Base-by-base conservation (phyloP, 176 grass and related monocot species). In the Musa itinerans region DNA sequence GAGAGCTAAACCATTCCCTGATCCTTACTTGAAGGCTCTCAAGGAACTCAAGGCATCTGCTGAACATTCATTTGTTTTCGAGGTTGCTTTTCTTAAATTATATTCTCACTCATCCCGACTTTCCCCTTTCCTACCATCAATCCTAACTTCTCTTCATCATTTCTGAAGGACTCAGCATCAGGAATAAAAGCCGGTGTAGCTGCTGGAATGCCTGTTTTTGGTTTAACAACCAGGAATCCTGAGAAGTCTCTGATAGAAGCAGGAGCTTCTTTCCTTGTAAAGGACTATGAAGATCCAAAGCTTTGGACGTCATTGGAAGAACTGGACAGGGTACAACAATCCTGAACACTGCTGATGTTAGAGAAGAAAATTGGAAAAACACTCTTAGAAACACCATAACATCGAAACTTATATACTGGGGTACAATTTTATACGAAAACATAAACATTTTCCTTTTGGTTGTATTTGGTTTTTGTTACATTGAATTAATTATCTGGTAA, bases 121-220 rank as follows among this genome's bases (percentile, higher is more conserved):
- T 76, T 48, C 3, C 17, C 2, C 5, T 15, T 11, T 78, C 23
- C 7, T 57, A 5, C 0, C 29, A 17, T 64, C 21, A 13, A 61
- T 17, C 0, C 9, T 77, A 26, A 54, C 1, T 48, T 71, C 53
- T 65, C 79, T 22, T 13, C 19, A 0, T 50, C 52, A 11, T 74
- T 82, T 57, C 25, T 82, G 0, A 52, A 99, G 95, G 95, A 99
- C 55, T 99, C 95, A 14, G 22, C 88, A 53, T 87, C 90, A 65
- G 95, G 95, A 15, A 89, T 85, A 51, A 81, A 87, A 48, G 95
- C 95, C 10, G 90, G 90, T 0, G 95, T 99, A 1, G 84, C 90
- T 23, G 95, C 90, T 0, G 90, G 86, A 15, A 92, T 99, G 53
- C 84, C 88, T 34, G 88, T 89, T 0, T 50, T 99, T 6, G 95